Conservation (phyloP, 2,329 filamentous ascomycete species). For the Rugonectria rugulosa region DNA sequence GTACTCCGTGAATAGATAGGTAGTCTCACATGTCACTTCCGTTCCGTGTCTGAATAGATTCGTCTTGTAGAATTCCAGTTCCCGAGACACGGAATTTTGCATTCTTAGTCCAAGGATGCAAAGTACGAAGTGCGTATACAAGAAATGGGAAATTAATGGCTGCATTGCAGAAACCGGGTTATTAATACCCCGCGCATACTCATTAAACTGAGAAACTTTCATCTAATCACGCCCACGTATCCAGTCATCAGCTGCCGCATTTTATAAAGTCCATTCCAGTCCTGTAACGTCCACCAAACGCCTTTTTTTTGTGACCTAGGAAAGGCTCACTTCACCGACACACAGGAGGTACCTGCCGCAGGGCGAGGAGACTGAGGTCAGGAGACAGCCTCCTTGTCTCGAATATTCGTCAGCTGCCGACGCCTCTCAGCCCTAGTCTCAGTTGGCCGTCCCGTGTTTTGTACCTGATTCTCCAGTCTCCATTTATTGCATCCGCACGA, state of each 20-base stretch:
- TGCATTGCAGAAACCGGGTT: not conserved
- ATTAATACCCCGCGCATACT: slow-evolving; percentile 9
- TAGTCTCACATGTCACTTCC: slow-evolving; percentile 18
- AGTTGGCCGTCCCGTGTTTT: not conserved
- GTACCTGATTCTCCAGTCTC: slow-evolving; percentile 4
- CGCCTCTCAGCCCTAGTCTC: not conserved
- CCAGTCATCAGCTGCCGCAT: not conserved
- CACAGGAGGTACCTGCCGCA: no score
- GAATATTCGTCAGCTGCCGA: not conserved
- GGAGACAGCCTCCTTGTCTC: not conserved
- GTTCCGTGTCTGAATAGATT: slow-evolving; percentile 4
- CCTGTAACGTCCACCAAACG: slow-evolving; percentile 9
- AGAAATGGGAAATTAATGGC: not conserved
- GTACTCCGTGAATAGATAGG: no score
- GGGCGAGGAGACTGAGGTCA: no score
- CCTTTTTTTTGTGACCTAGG: no score
- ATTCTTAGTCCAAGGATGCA: not conserved
- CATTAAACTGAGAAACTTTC: slow-evolving; percentile 14
- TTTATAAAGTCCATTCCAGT: not conserved
- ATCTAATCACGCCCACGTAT: not conserved
- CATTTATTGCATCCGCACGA: slow-evolving; percentile 4
- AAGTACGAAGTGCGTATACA: not conserved
- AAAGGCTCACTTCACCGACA: no score
- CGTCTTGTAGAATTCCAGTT: slow-evolving; percentile 11
- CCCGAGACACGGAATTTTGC: not conserved